Percentiles rank a stretch among this genome's conserved stretches.
Evolutionary conservation across 139 green algal species (phyloP).

Genomic region (Chlorella ohadii): DNA sequence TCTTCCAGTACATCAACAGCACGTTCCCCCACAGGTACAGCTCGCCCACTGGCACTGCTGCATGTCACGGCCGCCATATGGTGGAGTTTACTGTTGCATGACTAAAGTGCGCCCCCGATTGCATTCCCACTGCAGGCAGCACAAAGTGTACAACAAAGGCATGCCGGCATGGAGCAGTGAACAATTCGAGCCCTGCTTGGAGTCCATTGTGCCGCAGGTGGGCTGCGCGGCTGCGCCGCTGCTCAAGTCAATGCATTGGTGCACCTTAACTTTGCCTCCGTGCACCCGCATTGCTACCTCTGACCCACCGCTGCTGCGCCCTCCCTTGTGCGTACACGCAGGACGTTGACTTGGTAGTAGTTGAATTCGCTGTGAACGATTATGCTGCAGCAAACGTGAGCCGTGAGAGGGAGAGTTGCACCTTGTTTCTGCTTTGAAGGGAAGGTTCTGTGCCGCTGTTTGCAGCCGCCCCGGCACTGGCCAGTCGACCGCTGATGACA

Average conservation of each 20-base stretch:
- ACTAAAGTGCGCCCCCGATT: not conserved
- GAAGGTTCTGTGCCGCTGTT: not conserved
- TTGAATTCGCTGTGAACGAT: constrained; percentile 26
- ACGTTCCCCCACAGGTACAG: constrained; percentile 16
- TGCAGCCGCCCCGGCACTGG: too few relatives aligned
- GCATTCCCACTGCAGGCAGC: not conserved
- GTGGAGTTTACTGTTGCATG: too few relatives aligned
- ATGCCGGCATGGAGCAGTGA: not conserved
- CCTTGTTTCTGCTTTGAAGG: too few relatives aligned
- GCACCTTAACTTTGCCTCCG: not conserved
- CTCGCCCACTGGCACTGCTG: not conserved
- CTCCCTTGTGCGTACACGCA: not conserved
- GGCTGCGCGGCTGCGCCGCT: not conserved
- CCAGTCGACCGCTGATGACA: too few relatives aligned
- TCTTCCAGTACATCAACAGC: constrained; percentile 14
- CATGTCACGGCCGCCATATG: not conserved
- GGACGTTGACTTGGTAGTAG: not conserved
- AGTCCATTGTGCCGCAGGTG: not conserved
- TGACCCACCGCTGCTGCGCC: too few relatives aligned
- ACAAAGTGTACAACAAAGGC: constrained; percentile 2
- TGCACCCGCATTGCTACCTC: too few relatives aligned
- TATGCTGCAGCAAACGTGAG: not conserved
- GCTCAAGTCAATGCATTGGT: too few relatives aligned
- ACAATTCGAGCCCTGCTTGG: not conserved
- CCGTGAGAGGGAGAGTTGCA: too few relatives aligned